Evolutionary conservation across 2,329 filamentous ascomycete genomes (phyloP).

Genomic region (Clonostachys rhizophaga): DNA sequence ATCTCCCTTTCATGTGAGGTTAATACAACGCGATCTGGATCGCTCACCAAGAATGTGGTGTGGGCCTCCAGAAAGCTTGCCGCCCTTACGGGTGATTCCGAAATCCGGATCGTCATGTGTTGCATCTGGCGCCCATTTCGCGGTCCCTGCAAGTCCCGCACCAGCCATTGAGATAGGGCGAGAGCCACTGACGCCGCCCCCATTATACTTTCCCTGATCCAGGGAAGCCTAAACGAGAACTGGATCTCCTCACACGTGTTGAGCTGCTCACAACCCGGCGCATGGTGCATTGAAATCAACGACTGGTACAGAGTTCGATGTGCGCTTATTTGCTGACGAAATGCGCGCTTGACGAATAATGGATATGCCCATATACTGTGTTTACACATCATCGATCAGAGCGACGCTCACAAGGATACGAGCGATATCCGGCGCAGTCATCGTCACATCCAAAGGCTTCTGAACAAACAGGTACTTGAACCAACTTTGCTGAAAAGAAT

Average conservation of each 20-base stretch:
- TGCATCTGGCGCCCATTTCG: background rate
- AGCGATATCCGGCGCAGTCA: no score
- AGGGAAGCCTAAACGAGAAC: background rate
- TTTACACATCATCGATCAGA: no score
- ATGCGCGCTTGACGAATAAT: no score
- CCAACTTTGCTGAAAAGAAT: no score
- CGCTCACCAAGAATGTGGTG: no score
- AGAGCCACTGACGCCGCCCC: background rate
- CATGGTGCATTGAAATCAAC: background rate
- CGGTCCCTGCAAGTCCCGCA: background rate
- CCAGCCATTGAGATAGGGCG: background rate
- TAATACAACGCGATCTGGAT: background rate
- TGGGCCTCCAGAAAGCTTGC: background rate
- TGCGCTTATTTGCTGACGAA: no score
- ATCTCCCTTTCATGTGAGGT: background rate
- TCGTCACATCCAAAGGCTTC: no score
- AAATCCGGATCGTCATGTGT: constrained; percentile 1
- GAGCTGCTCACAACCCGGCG: background rate
- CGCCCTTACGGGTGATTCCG: background rate
- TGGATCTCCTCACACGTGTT: background rate
- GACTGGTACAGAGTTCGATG: background rate
- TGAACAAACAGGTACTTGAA: no score
- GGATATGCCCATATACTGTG: no score
- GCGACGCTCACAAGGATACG: no score
- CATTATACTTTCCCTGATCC: background rate